These are phyloP conservation scores for Schizophyllum amplum DNA, from an alignment of 1,284 basidiomycete species.

Conservation along the genomic window DNA sequence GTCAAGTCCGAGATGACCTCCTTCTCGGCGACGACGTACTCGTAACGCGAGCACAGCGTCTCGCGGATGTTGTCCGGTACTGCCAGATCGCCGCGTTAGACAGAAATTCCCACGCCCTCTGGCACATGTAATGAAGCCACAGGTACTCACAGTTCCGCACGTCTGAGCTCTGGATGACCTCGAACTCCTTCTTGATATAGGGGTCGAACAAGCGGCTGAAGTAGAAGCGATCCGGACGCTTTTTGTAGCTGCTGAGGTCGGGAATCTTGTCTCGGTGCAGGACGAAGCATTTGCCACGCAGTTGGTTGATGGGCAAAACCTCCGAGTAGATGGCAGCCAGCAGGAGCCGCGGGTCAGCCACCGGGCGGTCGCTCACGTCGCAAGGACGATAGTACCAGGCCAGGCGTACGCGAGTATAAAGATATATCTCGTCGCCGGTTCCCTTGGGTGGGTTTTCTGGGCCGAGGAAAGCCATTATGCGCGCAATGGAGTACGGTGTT, in stretches of 20 bases:
- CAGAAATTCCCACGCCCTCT: constrained; percentile 12
- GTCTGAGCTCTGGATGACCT: constrained; percentile 83
- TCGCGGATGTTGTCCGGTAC: constrained; percentile 77
- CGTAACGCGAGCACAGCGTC: constrained; percentile 75
- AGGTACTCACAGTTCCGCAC: constrained; percentile 78
- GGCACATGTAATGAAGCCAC: constrained; percentile 12
- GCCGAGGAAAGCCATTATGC: constrained; percentile 93
- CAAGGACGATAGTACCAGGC: constrained; percentile 92
- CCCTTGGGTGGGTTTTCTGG: constrained; percentile 58
- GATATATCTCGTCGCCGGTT: constrained; percentile 50
- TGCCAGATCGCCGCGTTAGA: constrained; percentile 26
- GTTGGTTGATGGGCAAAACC: constrained; percentile 85
- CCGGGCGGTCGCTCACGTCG: constrained; percentile 79
- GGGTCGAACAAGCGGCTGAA: constrained; percentile 93
- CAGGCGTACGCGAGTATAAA: constrained; percentile 74
- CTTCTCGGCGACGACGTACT: constrained; percentile 92
- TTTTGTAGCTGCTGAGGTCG: constrained; percentile 92
- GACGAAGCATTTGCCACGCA: constrained; percentile 88
- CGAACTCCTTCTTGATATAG: constrained; percentile 97
- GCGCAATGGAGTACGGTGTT: constrained; percentile 87
- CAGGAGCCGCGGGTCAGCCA: constrained; percentile 83
- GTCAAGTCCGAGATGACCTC: constrained; percentile 89
- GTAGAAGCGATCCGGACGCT: constrained; percentile 91
- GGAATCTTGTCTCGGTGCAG: constrained; percentile 92
- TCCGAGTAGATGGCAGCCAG: constrained; percentile 95